These are phyloP conservation scores for Beauveria rudraprayagi DNA, from an alignment of 2,329 filamentous ascomycete species.

Conservation along the genomic window DNA sequence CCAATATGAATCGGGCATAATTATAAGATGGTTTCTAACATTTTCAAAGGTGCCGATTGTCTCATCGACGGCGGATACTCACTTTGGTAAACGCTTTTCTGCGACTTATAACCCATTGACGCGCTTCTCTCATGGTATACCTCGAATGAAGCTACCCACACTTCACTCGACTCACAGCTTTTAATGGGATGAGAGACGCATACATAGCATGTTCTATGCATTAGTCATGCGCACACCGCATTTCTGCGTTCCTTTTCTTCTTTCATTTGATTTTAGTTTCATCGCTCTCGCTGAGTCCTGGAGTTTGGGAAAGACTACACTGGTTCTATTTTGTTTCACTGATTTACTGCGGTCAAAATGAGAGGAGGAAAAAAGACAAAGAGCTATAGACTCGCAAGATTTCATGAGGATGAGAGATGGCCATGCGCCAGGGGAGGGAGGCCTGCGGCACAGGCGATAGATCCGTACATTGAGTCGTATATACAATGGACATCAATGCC, in stretches of 20 bases:
- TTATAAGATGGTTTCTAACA: not conserved
- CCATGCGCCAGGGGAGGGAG: not conserved
- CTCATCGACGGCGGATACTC: slow-evolving; percentile 65
- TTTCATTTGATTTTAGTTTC: not conserved
- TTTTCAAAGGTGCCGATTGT: slow-evolving; percentile 27
- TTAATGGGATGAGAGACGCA: not conserved
- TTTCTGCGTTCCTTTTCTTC: slow-evolving; percentile 2
- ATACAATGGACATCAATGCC: slow-evolving; percentile 1
- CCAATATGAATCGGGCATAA: slow-evolving; percentile 33
- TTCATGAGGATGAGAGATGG: not conserved
- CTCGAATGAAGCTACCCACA: not conserved
- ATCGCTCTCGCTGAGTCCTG: not conserved
- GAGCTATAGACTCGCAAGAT: not conserved
- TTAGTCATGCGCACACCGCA: slow-evolving; percentile 1
- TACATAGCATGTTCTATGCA: not conserved
- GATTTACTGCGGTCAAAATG: not conserved
- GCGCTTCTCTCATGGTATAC: not conserved
- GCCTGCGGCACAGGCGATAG: not conserved
- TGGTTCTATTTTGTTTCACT: not conserved
- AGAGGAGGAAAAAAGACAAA: not conserved
- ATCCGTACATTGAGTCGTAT: slow-evolving; percentile 8
- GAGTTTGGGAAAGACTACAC: slow-evolving; percentile 6
- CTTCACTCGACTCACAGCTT: not conserved
- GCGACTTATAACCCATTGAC: not conserved
- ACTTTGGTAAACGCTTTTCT: slow-evolving; percentile 38